Base-by-base conservation (phyloP, 2,329 filamentous ascomycete genomes). In the Microthyrium microscopicum region DNA sequence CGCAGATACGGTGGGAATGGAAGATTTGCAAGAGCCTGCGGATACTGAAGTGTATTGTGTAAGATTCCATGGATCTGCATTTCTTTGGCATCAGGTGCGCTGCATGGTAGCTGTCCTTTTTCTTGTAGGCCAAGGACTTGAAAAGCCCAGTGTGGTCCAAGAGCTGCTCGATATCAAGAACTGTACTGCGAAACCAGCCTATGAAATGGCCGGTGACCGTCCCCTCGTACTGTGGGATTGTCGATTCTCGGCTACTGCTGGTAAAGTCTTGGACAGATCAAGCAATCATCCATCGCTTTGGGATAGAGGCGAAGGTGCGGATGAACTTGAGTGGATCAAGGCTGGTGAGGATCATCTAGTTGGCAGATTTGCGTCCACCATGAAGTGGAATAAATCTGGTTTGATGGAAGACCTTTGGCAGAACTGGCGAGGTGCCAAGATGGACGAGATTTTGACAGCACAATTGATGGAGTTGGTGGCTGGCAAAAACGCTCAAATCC, bases 31-130 rank as follows among this genome's bases (percentile, higher is more conserved):
- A 19, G 16, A 18, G 11, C 21, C 20, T 20, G 20, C 28, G 18
- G 20, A 47, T 5, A 57, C 62, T 3, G 80, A 82, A 48, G 68
- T 94, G 11, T 95, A 91, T 58, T 76, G 77, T 40, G 91, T 98
- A 55, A 76, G 77, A 37, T 73, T 98, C 26, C 73, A 85, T 44
- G 89, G 89, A 15, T 84, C 79, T 5, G 89, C 85, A 2, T 98
- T 98, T 55, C 60, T 98, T 29, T 98, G 89, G 89, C 89, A 98
- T 57, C 89, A 98, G 58, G 91, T 98, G 44, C 75, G 89, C 17
- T 82, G 87, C 59, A 85, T 98, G 71, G 75, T 91, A n/a, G 72
- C 77, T 12, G 64, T 95, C 5, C 62, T 98, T n/a, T 95, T 98
- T 60, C 63, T 89, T 8, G 74, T 95, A 6, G 89, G 82, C 19